Conservation (phyloP, 768 basidiomycete genomes). For the Boletus bicolor region DNA sequence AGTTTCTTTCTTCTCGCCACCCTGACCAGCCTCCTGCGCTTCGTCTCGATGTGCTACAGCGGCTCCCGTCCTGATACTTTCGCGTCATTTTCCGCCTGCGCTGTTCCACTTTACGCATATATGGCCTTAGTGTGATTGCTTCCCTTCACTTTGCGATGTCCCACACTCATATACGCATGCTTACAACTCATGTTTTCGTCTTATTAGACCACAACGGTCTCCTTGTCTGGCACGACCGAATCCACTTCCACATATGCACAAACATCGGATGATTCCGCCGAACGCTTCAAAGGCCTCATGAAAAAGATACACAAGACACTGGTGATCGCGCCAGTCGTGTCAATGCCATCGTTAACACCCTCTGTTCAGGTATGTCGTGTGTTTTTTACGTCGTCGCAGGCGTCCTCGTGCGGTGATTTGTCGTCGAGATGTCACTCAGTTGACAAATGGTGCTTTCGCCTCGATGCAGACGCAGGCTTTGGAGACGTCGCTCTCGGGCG, state of each 20-base stretch:
- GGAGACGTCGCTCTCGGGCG: not conserved
- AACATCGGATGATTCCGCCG: conserved; percentile 9
- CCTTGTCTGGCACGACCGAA: conserved; percentile 3
- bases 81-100: not conserved
- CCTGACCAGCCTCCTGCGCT: not conserved
- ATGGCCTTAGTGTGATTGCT: conserved; percentile 12
- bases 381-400: not conserved
- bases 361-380: conserved; percentile 16
- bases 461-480: conserved; percentile 8
- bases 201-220: conserved; percentile 2
- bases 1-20: not conserved
- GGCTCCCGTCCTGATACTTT: not conserved
- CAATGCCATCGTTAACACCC: conserved; percentile 26
- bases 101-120: conserved; percentile 3
- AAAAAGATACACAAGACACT: conserved; percentile 67
- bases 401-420: not conserved
- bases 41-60: not conserved
- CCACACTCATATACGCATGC: not conserved
- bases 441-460: conserved; percentile 3
- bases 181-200: conserved; percentile 14
- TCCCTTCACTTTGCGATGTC: not conserved
- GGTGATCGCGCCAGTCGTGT: conserved; percentile 53
- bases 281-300: conserved; percentile 52
- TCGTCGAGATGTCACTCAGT: not conserved
- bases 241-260: conserved; percentile 9